Conservation (phyloP, 2,329 filamentous ascomycete genomes). For the Phyllosticta citriasiana region DNA sequence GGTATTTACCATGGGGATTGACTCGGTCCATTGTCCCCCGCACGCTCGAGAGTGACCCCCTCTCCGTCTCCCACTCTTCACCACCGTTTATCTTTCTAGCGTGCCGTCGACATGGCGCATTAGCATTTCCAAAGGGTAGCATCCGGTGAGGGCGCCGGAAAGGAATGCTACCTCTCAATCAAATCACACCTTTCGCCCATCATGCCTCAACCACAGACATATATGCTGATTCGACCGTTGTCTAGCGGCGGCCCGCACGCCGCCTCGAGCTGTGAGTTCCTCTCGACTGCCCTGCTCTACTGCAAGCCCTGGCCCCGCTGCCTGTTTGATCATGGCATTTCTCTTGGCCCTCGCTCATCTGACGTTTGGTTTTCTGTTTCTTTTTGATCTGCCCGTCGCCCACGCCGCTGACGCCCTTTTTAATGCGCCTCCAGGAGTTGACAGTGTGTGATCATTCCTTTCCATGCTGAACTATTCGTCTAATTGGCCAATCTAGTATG, state of each 20-base stretch:
- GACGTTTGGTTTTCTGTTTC: background rate
- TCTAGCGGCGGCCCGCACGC: background rate
- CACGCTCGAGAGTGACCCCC: background rate
- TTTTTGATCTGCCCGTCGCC: slow-evolving; percentile 12
- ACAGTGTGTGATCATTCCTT: slow-evolving; percentile 15
- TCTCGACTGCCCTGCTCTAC: background rate
- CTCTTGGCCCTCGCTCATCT: background rate
- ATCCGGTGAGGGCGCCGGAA: background rate
- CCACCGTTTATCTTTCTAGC: background rate
- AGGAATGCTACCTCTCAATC: background rate
- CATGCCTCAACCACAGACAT: background rate
- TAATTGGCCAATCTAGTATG: slow-evolving; percentile 21
- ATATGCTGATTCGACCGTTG: background rate
- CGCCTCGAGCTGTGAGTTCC: background rate
- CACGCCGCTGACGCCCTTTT: slow-evolving; percentile 14
- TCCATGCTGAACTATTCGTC: background rate
- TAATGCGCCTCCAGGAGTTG: slow-evolving; percentile 33
- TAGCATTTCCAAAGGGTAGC: background rate
- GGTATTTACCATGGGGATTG: no score
- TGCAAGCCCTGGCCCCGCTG: background rate
- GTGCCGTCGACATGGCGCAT: background rate
- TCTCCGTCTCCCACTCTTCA: background rate
- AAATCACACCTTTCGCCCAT: background rate
- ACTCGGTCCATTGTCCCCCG: background rate
- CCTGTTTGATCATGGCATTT: background rate